Base-by-base conservation (phyloP, 768 basidiomycete species). In the Boletus rubropictus region DNA sequence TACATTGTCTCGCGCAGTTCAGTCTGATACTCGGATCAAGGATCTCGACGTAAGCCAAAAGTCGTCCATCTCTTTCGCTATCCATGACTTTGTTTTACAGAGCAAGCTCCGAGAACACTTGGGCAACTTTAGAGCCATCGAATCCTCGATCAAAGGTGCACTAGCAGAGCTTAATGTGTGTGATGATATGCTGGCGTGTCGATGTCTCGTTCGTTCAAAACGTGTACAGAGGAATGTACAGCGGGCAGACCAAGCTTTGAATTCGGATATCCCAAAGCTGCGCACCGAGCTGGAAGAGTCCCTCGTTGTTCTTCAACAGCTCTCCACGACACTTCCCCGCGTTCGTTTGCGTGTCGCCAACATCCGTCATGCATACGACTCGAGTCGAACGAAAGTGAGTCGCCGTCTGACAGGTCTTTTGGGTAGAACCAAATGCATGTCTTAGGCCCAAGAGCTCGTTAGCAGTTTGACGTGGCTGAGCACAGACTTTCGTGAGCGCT, bases 401-500 rank as follows among this genome's bases (percentile, higher is more conserved):
- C 22, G 5, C 25, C 8, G 4, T 33, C 18, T 7, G 22, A 14
- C 27, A 11, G 2, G 22, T 48, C 36, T 21, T 21, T 44, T 31
- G 48, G 7, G 10, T 49, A 8, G 36, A 46, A 29, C n/a, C 28
- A 18, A 20, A 21, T 8, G 5, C 24, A 4, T 22, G 11, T 7
- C 25, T 3, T 38, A 89, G 86, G 87, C 87, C 8, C 72, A 77
- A 55, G 65, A 72, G 6, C 78, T 89, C 15, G 79, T 82, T n/a
- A 62, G 64, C 3, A 81, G 82, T 44, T 69, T 89, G 36, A 73
- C 72, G 44, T 89, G 86, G 86, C 72, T 88, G 20, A 87, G 89
- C 60, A 88, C 82, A 0, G 82, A 84, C 39, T 81, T 86, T 62
- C 83, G 84, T 47, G 81, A 83, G 61, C 82, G 86, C 11, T 84